Evolutionary conservation across 352 stramenopile genomes (phyloP).

Genomic region (Pythium vanterpoolii): DNA sequence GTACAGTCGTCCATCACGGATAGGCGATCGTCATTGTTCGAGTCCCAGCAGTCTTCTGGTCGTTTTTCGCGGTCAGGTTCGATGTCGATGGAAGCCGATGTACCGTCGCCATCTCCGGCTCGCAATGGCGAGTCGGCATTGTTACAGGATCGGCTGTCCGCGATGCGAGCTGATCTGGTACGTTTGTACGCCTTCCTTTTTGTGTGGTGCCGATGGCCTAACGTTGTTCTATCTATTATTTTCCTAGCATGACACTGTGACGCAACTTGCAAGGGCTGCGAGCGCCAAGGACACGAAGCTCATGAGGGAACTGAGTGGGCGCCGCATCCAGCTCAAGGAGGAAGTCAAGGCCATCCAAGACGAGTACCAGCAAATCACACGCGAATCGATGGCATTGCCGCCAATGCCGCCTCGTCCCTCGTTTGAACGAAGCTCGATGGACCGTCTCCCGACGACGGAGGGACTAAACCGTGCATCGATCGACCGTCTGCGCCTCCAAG

Average conservation of each 20-base stretch:
- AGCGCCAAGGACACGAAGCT: constrained; percentile 47
- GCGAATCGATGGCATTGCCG: constrained; percentile 23
- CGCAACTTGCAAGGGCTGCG: constrained; percentile 53
- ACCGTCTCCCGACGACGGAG: background rate
- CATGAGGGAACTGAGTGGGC: constrained; percentile 46
- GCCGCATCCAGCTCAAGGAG: constrained; percentile 62
- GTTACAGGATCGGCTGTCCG: constrained; percentile 14
- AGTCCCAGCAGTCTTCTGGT: constrained; percentile 15
- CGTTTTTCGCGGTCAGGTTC: constrained; percentile 12
- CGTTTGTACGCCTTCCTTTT: background rate
- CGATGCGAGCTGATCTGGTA: constrained; percentile 20
- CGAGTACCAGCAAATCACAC: constrained; percentile 26
- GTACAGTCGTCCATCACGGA: constrained; percentile 33
- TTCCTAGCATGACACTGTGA: constrained; percentile 58
- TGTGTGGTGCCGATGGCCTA: background rate
- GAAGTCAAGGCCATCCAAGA: constrained; percentile 75
- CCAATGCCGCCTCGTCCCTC: constrained; percentile 16
- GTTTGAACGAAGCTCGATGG: background rate
- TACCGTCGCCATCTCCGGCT: background rate
- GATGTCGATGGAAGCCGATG: constrained; percentile 4
- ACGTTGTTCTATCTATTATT: background rate
- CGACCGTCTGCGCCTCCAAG: constrained; percentile 6
- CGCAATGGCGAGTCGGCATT: background rate
- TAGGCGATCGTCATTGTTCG: constrained; percentile 18
- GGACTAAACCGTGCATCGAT: constrained; percentile 2